A percentile compares a stretch with the other conserved stretches of the same genome.
Conservation (phyloP, 208 protist species). For the Acanthamoeba castellanii region DNA sequence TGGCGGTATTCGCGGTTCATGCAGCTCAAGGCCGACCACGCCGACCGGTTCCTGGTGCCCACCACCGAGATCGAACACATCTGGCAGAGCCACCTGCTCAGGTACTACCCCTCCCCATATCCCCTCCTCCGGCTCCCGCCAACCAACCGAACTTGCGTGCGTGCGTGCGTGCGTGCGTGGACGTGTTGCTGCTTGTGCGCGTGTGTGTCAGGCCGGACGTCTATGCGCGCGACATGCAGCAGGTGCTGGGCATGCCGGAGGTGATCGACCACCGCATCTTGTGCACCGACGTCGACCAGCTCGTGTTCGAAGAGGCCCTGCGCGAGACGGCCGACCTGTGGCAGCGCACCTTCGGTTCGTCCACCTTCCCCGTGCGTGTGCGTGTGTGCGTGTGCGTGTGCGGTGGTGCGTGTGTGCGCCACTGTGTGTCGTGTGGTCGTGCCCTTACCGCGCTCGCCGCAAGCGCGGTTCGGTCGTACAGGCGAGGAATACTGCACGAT, state of each 20-base stretch:
- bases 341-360: neutral
- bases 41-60: conserved; percentile 11
- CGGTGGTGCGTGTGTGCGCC: no score
- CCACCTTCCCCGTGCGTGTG: neutral
- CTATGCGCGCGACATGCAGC: neutral
- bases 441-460: no score
- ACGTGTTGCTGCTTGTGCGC: neutral
- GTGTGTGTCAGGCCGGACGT: neutral
- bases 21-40: conserved; percentile 31
- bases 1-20: neutral
- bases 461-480: neutral
- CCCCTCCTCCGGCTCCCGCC: no score
- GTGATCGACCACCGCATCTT: neutral
- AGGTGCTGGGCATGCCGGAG: neutral
- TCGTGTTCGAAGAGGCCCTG: neutral
- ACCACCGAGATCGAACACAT: conserved; percentile 5
- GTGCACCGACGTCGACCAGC: neutral
- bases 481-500: neutral
- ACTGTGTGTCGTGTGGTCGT: no score
- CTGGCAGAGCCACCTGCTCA: conserved; percentile 16
- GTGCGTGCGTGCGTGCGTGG: no score
- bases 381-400: neutral
- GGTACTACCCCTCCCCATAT: neutral
- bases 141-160: no score
- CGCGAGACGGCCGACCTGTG: conserved; percentile 12